Evolutionary conservation across 345 rosid species (phyloP).

Genomic region (Populus ilicifolia): DNA sequence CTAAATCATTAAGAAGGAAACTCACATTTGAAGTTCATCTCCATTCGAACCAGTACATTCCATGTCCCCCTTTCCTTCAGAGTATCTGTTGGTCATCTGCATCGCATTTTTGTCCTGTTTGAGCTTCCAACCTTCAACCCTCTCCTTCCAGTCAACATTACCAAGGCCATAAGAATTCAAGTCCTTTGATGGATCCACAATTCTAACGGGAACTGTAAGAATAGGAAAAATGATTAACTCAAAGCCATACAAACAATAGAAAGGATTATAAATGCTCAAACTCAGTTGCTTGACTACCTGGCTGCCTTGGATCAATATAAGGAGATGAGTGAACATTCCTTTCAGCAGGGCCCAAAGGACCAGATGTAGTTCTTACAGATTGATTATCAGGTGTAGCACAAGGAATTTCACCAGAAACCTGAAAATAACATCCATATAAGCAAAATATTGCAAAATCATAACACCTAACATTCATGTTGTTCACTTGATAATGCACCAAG

Average conservation of each 20-base stretch:
- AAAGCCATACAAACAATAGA: conserved; percentile 7
- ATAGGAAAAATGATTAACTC: conserved; percentile 16
- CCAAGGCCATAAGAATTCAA: conserved; percentile 97
- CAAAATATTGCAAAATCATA: conserved; percentile 4
- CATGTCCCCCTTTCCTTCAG: conserved; percentile 88
- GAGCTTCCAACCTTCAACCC: conserved; percentile 98
- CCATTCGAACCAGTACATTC: conserved; percentile 99
- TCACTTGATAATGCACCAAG: neutral
- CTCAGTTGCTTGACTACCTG: conserved; percentile 49
- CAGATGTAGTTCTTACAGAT: conserved; percentile 94
- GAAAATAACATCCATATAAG: conserved; percentile 10
- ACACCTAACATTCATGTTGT: neutral
- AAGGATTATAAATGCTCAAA: conserved; percentile 5
- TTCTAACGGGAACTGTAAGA: conserved; percentile 85
- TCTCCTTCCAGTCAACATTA: conserved; percentile 98
- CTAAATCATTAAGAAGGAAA: neutral
- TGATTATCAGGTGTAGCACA: conserved; percentile 79
- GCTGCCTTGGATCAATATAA: conserved; percentile 91
- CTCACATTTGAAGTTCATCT: conserved; percentile 95
- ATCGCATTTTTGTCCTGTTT: conserved; percentile 87
- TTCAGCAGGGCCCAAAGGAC: conserved; percentile 92
- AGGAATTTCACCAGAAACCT: conserved; percentile 98
- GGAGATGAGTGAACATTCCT: conserved; percentile 78
- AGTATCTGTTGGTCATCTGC: conserved; percentile 59
- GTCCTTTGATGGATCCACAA: conserved; percentile 97